Evolutionary conservation across 2,329 filamentous ascomycete species (phyloP), one percentile per base, ranked within the genome.

Genomic region (Beauveria pseudobassiana): DNA sequence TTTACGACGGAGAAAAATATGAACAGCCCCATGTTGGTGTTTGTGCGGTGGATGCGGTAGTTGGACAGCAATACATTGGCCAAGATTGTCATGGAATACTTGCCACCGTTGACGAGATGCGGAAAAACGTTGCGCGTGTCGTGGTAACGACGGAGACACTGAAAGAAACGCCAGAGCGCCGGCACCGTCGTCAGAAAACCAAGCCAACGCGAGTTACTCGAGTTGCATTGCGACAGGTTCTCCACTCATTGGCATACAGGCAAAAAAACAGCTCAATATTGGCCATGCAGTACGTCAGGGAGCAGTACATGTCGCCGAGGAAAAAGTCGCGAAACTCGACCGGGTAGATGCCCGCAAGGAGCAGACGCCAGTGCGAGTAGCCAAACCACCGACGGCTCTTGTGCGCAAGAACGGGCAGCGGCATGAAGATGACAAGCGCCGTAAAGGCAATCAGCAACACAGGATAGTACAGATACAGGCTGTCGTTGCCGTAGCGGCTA

Each of bases 261-360:
- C 95, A 99, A 74, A 96, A 97, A 77, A 98, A 97, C 0, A 98
- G 79, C 68, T 92, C 90, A 45, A 96, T 83, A 70, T 98, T 97
- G 64, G 90, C 88, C 75, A 91, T 90, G 18, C 88, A 84, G 74
- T 99, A 99, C 6, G 93, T 96, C 61, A 96, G 80, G 3, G 95
- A 98, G 75, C 93, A 98, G 74, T 96, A 96, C 81, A 98, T 97
- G 72, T 99, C 95, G 58, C 95, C 95, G 0, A 98, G 82, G 74
- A 97, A 98, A 76, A 99, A 98, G 74, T 99, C 95, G 62, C 93
- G 86, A 73, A 98, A 99, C 72, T 98, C 93, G 55, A 99, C 95
- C 1, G 91, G 91, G 69, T 96, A 97, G 22, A 96, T 73, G 4
- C 93, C 93, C 16, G 93, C 91, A 54, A 93, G 82, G 59, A 96